These are phyloP conservation scores for Chrysanthemum lavandulifolium DNA, from an alignment of 129 eudicot species.

Conservation along the genomic window DNA sequence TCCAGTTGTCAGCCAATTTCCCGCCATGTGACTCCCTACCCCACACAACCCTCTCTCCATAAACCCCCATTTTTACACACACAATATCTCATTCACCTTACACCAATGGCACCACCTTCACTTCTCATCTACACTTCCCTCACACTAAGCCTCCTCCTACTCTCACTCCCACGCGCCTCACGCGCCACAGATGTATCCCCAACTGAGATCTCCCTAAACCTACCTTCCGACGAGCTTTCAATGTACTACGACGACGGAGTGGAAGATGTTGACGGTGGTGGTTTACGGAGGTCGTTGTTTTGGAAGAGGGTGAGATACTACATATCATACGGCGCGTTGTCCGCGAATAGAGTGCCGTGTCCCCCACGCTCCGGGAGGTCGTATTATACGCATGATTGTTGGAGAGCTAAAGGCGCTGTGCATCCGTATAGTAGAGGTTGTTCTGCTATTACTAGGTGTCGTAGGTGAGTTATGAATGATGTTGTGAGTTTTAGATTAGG, in stretches of 20 bases:
- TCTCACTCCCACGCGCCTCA: conserved; percentile 25
- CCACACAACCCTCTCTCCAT: conserved; percentile 20
- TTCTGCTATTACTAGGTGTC: conserved; percentile 79
- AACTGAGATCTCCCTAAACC: background rate
- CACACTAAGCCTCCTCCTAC: conserved; percentile 10
- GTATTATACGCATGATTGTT: conserved; percentile 76
- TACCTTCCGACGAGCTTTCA: conserved; percentile 31
- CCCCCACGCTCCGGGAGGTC: conserved; percentile 92
- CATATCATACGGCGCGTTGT: conserved; percentile 77
- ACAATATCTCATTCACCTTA: background rate
- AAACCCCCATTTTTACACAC: background rate
- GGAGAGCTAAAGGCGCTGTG: conserved; percentile 56
- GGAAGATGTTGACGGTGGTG: conserved; percentile 13
- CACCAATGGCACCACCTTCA: conserved; percentile 29
- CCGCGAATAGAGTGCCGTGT: conserved; percentile 76
- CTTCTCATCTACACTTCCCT: conserved; percentile 10
- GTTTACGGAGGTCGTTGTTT: conserved; percentile 50
- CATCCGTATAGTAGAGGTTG: conserved; percentile 80
- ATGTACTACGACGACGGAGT: conserved; percentile 22
- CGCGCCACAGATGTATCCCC: conserved; percentile 18
- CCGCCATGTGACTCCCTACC: conserved; percentile 41
- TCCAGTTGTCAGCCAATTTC: conserved; percentile 31
- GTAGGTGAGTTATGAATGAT: conserved; percentile 35
- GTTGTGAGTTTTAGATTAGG: background rate
- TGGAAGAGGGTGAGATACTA: conserved; percentile 55